phyloP scores from a whole-genome alignment of 1,284 basidiomycete genomes.

The Trametes versicolor region DNA sequence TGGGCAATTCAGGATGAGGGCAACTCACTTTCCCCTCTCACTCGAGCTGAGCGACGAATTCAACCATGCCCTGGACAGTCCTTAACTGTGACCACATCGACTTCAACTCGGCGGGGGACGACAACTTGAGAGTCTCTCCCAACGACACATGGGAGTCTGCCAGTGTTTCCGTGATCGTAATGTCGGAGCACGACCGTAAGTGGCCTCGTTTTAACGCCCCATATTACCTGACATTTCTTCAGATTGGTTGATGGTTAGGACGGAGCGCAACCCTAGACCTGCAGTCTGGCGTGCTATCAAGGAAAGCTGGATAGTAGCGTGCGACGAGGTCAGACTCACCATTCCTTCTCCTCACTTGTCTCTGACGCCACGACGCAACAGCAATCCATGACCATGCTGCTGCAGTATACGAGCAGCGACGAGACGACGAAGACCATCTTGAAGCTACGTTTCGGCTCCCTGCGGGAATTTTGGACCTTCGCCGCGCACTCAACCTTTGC shows the following conservation, averaged over 20 bases:
- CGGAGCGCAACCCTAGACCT: neutral
- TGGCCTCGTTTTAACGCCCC: neutral
- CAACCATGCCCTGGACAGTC: neutral
- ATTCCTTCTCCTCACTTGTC: neutral
- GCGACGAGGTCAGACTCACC: neutral
- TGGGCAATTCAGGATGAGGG: neutral
- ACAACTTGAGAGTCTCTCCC: neutral
- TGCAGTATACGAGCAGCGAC: neutral
- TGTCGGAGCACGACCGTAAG: neutral
- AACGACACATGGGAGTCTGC: neutral
- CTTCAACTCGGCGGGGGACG: neutral
- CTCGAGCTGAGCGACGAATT: neutral
- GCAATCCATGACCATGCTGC: neutral
- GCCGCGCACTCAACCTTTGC: neutral
- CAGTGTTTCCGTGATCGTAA: neutral
- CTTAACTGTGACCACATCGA: neutral
- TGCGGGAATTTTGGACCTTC: neutral
- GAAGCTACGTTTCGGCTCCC: neutral
- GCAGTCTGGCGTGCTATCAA: neutral
- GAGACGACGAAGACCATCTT: neutral
- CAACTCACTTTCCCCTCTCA: neutral
- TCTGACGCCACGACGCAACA: neutral
- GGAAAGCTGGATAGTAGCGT: neutral
- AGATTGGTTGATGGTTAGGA: neutral
- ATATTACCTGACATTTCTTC: neutral